Base-by-base conservation (phyloP, 2,329 filamentous ascomycete species). In the Penicillium sp. region DNA sequence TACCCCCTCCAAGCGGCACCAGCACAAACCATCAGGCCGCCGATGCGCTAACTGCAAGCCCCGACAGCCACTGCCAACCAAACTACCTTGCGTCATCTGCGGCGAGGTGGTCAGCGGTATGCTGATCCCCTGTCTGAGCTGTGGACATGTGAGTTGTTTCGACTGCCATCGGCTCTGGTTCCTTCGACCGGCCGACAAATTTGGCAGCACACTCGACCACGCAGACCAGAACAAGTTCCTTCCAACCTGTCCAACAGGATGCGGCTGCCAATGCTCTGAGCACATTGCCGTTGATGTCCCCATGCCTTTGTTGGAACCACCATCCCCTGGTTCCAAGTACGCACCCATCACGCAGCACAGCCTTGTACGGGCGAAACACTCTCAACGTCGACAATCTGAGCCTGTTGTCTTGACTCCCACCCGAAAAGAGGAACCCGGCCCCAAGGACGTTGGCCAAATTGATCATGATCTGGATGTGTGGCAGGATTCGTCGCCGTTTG, bases 101-200 rank as follows among this genome's bases (percentile, higher is more conserved):
- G 67, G 69, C 21, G 73, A 75, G 59, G 65, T 71, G 4, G 67
- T 79, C 7, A 65, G 70, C 49, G 77, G 77, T 25, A 77, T 78
- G 63, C 68, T 78, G 44, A 66, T 75, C 2, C 78, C 78, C 6
- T 80, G 78, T 56, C 65, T 79, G 12, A 69, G 71, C 44, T 80
- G 78, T 60, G 77, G 78, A 18, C 78, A 80, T 54, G 71, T 79
- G 18, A 72, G 72, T 54, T 79, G 78, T 60, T 75, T 76, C 48
- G 63, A 70, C 18, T 80, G 78, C 58, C 76, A 78, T 46, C 65
- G 65, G 39, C 64, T 63, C 39, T 78, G 76, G 75, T 76, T 78
- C 65, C 69, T 59, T 6, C 45, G 46, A 49, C 51, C 52, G 1
- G 44, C 34, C 21, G 56, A 63, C 47, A 60, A 62, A 41, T 49